Evolutionary conservation across 2,329 filamentous ascomycete genomes (phyloP), one percentile per base, ranked within the genome.

Genomic region (Aureobasidium sp.): DNA sequence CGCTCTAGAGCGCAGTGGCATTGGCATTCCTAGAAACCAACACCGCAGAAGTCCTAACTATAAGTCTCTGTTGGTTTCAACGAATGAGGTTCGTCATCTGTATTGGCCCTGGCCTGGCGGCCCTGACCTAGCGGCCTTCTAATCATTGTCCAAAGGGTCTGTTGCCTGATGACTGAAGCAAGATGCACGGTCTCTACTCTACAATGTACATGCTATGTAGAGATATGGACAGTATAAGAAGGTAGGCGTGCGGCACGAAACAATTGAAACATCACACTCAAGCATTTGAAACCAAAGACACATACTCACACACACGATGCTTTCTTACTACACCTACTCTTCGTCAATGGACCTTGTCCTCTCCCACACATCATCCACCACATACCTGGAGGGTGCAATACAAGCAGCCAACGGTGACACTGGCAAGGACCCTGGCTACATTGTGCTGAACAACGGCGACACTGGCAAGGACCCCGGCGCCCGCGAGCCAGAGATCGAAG

Each of bases 11-110:
- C 15, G 45, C 42, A 21, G 21, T 21, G 54, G 54, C 54, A 30
- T 58, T 58, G 54, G 42, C 42, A 58, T 42, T 42, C 42, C 57
- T 36, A 21, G 11, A 59, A 49, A 59, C 57, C 57, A 59, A 59
- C 57, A 59, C 57, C 57, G 57, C 44, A 49, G 42, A 9, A 41
- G 37, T 50, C 41, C 45, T 41, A 50, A 59, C 44, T 50, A 41
- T 50, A 59, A 59, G 45, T 34, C 34, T 16, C 41, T 59, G 57
- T 59, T 59, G 57, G 57, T 27, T 34, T 50, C 27, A 16, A 41
- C 44, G 37, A 59, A 50, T 59, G 25, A 27, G 27, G 25, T 59
- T 59, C 44, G 57, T 59, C 41, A 59, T 58, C 42, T 37, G 16
- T 48, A 27, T 59, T 21, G 54, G 42, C 21, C 32, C n/a, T 50